Base-by-base conservation (phyloP, 1,284 basidiomycete species). In the Heterobasidion annosum region DNA sequence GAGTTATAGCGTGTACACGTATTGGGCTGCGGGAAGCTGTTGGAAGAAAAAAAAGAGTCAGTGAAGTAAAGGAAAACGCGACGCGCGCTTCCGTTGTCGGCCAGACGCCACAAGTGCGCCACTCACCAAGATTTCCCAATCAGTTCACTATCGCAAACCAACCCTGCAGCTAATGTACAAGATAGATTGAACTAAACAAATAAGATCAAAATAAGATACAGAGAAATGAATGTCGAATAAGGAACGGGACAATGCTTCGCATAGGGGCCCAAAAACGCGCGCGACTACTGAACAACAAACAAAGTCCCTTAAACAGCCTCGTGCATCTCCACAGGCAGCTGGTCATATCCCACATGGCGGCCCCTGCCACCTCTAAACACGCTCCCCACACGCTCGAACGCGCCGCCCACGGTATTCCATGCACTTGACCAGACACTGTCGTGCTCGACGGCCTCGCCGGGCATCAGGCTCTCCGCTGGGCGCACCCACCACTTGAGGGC, bases 401-500 rank as follows among this genome's bases (percentile, higher is more conserved):
- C 69, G 34, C 73, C 76, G 9, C 62, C 61, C 18, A 71, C 54
- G 8, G 63, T 57, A 9, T 62, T 66, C 52, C 70, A 68, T n/a
- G 75, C 68, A 48, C 73, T 75, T 49, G 78, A 78, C 66, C 75
- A 64, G 58, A 83, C 56, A 44, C 63, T 62, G 58, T 68, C 72
- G n/a, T 68, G 68, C 1, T 58, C 62, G 34, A 67, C 64, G 15
- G 62, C 63, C 59, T 85, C 82, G 3, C 74, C 84, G 3, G 82
- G 82, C 78, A 91, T 79, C 47, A 93, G 59, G 59, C 88, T 89
- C 37, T 73, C 75, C 60, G 62, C 64, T 0, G 92, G 92, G 50
- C 92, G 74, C 56, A 72, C 77, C 92, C 92, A 95, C 84, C 88
- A 88, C 65, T 82, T 88, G 59, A 99, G 75, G 50, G 88, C 85